phyloP scores from a whole-genome alignment of 2,329 filamentous ascomycete species.

The Beauveria medogensis region DNA sequence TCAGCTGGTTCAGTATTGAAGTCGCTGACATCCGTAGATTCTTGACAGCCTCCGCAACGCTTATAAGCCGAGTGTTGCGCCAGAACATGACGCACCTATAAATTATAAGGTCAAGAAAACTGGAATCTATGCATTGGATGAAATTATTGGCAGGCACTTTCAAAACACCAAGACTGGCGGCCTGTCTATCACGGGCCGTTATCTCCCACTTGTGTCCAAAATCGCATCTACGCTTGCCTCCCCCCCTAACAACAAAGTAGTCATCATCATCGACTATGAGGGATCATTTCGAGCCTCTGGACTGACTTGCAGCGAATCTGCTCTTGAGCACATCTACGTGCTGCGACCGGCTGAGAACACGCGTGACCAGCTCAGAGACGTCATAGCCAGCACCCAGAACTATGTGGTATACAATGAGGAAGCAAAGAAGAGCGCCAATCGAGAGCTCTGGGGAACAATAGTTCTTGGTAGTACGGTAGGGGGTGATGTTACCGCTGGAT shows the following conservation, averaged over 20 bases:
- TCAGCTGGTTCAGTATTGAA: neutral
- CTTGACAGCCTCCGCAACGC: neutral
- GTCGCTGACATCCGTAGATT: neutral
- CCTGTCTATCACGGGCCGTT: slow-evolving; percentile 43
- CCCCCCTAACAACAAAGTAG: slow-evolving; percentile 36
- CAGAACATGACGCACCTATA: neutral
- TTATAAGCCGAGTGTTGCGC: neutral
- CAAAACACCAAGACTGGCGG: slow-evolving; percentile 38
- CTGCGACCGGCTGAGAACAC: slow-evolving; percentile 30
- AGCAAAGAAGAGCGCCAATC: slow-evolving; percentile 32
- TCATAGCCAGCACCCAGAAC: slow-evolving; percentile 33
- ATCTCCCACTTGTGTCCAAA: slow-evolving; percentile 48
- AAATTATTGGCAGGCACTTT: slow-evolving; percentile 38
- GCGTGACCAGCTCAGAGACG: slow-evolving; percentile 22
- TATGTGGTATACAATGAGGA: slow-evolving; percentile 42
- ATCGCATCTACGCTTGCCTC: slow-evolving; percentile 45
- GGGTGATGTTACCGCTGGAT: slow-evolving; percentile 24
- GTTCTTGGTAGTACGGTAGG: slow-evolving; percentile 37
- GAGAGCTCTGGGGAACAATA: slow-evolving; percentile 52
- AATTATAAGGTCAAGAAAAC: slow-evolving; percentile 23
- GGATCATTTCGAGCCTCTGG: slow-evolving; percentile 45
- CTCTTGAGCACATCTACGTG: slow-evolving; percentile 45
- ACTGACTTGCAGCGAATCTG: slow-evolving; percentile 27
- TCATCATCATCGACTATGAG: slow-evolving; percentile 49
- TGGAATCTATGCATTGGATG: slow-evolving; percentile 37